These are phyloP conservation scores for Corinectria fuckeliana DNA, from an alignment of 2,329 filamentous ascomycete species.

Conservation along the genomic window DNA sequence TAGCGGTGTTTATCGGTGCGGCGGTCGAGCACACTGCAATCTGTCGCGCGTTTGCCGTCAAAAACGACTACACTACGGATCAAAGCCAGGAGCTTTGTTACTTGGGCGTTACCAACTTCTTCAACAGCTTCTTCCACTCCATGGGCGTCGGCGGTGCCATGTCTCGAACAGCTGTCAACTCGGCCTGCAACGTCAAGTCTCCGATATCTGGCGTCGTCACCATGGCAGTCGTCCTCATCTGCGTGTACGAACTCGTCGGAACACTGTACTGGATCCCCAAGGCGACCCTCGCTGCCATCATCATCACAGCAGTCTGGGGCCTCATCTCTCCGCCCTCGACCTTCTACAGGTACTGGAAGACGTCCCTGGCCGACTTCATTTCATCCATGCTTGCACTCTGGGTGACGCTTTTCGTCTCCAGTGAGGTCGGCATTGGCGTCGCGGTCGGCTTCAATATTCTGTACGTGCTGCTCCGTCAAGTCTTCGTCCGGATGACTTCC, in stretches of 20 bases:
- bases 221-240: slow-evolving; percentile 65
- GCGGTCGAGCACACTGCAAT: slow-evolving; percentile 70
- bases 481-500: slow-evolving; percentile 54
- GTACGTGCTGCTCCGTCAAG: slow-evolving; percentile 64
- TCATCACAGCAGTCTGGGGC: slow-evolving; percentile 69
- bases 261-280: slow-evolving; percentile 73
- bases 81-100: slow-evolving; percentile 71
- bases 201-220: slow-evolving; percentile 67
- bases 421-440: slow-evolving; percentile 64
- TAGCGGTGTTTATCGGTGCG: slow-evolving; percentile 67
- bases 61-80: slow-evolving; percentile 68
- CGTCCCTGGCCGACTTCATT: slow-evolving; percentile 69
- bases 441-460: slow-evolving; percentile 69
- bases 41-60: slow-evolving; percentile 66
- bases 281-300: slow-evolving; percentile 68
- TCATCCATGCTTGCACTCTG: slow-evolving; percentile 69
- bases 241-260: slow-evolving; percentile 65
- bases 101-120: slow-evolving; percentile 66
- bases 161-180: slow-evolving; percentile 72
- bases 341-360: slow-evolving; percentile 70
- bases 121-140: slow-evolving; percentile 69
- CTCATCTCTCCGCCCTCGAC: slow-evolving; percentile 63
- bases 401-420: slow-evolving; percentile 66
- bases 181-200: slow-evolving; percentile 66
- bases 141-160: slow-evolving; percentile 71